A percentile compares a stretch with the other conserved stretches of the same genome.
phyloP scores from a whole-genome alignment of 768 basidiomycete genomes.

The Amyloporia xantha region DNA sequence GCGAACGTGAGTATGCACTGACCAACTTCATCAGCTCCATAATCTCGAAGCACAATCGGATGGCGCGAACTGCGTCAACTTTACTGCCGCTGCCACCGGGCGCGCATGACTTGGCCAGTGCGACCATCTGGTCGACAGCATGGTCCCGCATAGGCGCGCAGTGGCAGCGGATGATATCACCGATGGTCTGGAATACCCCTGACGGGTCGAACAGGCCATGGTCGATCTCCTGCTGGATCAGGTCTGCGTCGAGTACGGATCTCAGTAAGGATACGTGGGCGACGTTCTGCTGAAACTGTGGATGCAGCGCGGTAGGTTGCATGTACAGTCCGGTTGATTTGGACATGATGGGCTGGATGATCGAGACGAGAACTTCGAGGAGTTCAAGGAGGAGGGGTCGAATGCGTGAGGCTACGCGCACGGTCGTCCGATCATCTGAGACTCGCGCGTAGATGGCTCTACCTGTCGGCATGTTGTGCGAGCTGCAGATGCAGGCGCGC shows the following conservation, averaged over 20 bases:
- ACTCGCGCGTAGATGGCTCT: slow-evolving; percentile 39
- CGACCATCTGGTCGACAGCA: slow-evolving; percentile 79
- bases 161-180: slow-evolving; percentile 77
- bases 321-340: slow-evolving; percentile 42
- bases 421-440: slow-evolving; percentile 39
- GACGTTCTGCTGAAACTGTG: slow-evolving; percentile 56
- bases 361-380: slow-evolving; percentile 72
- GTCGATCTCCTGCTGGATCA: slow-evolving; percentile 77
- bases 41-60: slow-evolving; percentile 82
- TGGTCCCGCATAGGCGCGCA: slow-evolving; percentile 92
- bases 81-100: slow-evolving; percentile 49
- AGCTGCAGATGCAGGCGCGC: slow-evolving; percentile 38
- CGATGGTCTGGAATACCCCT: slow-evolving; percentile 72
- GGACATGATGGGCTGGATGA: slow-evolving; percentile 57
- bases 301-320: slow-evolving; percentile 50
- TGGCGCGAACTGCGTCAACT: slow-evolving; percentile 62
- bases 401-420: slow-evolving; percentile 69
- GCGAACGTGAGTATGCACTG: slow-evolving; percentile 29
- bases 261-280: slow-evolving; percentile 61
- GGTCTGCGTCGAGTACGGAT: slow-evolving; percentile 71
- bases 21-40: slow-evolving; percentile 95
- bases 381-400: slow-evolving; percentile 66
- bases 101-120: slow-evolving; percentile 52
- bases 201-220: slow-evolving; percentile 74
- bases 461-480: slow-evolving; percentile 19